Evolutionary conservation across 306 rosid genomes (phyloP).

Genomic region (Malus domestica): ASM211411v1 NC_041793.1:19096001-19096500

Average conservation of each 20-base stretch:
- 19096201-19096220: slow-evolving; percentile 80
- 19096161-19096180: slow-evolving; percentile 89
- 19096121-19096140: slow-evolving; percentile 53
- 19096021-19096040: not conserved
- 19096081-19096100: not conserved
- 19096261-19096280: slow-evolving; percentile 15
- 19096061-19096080: not conserved
- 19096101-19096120: slow-evolving; percentile 14
- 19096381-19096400: slow-evolving; percentile 37
- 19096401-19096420: slow-evolving; percentile 38
- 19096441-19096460: slow-evolving; percentile 28
- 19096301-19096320: slow-evolving; percentile 96
- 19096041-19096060: not conserved
- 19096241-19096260: slow-evolving; percentile 3
- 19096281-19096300: slow-evolving; percentile 56
- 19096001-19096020: not conserved
- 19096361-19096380: slow-evolving; percentile 36
- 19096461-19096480: slow-evolving; percentile 12
- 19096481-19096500: slow-evolving; percentile 11
- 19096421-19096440: slow-evolving; percentile 33
- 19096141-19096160: slow-evolving; percentile 93
- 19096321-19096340: slow-evolving; percentile 87
- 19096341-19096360: slow-evolving; percentile 69
- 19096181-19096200: slow-evolving; percentile 83
- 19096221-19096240: slow-evolving; percentile 14